Base-by-base conservation (phyloP, 1,284 basidiomycete genomes). In the Meira nashicola region DNA sequence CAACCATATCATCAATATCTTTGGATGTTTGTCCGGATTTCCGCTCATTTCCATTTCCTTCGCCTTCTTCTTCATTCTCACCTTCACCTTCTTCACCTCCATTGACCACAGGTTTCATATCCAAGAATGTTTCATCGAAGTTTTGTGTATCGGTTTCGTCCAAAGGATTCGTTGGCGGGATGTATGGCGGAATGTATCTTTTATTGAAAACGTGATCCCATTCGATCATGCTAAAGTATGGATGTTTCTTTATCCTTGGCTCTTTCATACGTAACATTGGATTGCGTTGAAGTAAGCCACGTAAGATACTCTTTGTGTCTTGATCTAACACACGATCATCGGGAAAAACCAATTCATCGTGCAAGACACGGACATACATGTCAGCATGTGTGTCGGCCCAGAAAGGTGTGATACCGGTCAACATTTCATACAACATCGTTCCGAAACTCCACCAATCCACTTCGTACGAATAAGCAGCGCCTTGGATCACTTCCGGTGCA, bases 371-470 rank as follows among this genome's bases (percentile, higher is more conserved):
- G 56, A 90, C 87, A 81, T 95, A 95, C 92, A 95, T 95, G 72
- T 94, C 89, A 46, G 89, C 86, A 78, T 93, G 91, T 71, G 91
- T 91, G 74, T 90, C 88, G 19, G 90, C 89, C 88, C 88, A 92
- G 80, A 92, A 95, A 2, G 92, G 92, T 7, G 90, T 93, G 89
- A 92, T 78, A 39, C 90, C 90, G 43, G 87, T 89, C 78, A 91
- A 81, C 86, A 94, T 93, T 81, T 97, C 94, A 78, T 89, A 92
- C 59, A 96, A 81, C 88, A 97, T 95, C 62, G 92, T 96, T 17
- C 93, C 93, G 72, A 95, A 89, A 66, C 89, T 89, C 92, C 93
- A 97, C 90, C 92, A 94, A 78, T 97, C 93, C 19, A 94, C 91
- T 69, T 93, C 90, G 74, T 93, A 96, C 64, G 88, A 88, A 79